Evolutionary conservation across 164 flowering plant genomes (phyloP).

Genomic region (Brasenia schreberi): DNA sequence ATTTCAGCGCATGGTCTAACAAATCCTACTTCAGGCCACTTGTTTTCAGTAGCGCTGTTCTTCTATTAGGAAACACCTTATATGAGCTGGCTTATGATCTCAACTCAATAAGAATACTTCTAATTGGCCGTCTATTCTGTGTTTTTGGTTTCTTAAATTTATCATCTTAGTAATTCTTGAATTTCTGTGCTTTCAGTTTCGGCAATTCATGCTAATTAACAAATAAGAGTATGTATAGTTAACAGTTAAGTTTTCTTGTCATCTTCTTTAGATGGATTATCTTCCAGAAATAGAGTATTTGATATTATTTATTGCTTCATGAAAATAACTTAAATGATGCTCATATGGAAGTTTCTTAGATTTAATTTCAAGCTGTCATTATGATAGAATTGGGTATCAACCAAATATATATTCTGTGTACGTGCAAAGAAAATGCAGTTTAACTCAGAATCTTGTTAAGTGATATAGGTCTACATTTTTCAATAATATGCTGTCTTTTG

Average conservation of each 20-base stretch:
- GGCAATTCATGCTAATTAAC: too few relatives aligned
- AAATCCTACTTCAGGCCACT: conserved; percentile 54
- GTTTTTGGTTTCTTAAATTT: conserved; percentile 4
- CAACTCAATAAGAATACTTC: conserved; percentile 35
- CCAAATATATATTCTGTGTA: too few relatives aligned
- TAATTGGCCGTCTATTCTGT: conserved; percentile 43
- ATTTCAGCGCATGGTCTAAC: conserved; percentile 64
- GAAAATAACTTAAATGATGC: not conserved
- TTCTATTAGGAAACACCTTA: conserved; percentile 30
- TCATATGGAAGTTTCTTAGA: not conserved
- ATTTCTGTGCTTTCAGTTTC: too few relatives aligned
- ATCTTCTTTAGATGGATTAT: not conserved
- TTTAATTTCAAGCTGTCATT: not conserved
- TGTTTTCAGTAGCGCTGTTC: conserved; percentile 47
- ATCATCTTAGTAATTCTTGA: too few relatives aligned
- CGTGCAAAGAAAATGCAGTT: too few relatives aligned
- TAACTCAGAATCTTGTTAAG: too few relatives aligned
- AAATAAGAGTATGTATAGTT: too few relatives aligned
- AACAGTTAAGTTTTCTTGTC: not conserved
- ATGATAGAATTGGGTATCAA: too few relatives aligned
- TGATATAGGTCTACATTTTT: too few relatives aligned
- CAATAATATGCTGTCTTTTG: too few relatives aligned
- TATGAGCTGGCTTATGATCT: conserved; percentile 59
- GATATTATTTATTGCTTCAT: not conserved
- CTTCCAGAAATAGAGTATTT: not conserved